phyloP scores from a whole-genome alignment of 306 rosid genomes.

The Trifolium fragiferum region DNA sequence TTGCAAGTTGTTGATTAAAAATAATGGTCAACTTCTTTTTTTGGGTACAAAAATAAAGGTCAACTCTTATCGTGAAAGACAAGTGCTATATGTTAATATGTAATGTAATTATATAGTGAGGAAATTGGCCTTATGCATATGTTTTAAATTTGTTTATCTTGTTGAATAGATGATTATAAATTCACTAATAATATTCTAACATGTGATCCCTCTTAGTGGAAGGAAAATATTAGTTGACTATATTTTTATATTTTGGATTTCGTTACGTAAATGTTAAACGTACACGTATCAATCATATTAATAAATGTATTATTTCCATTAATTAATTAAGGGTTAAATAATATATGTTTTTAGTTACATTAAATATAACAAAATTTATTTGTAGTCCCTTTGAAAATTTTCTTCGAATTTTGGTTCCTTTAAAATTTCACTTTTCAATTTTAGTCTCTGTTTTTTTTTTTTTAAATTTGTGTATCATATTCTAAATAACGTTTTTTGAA shows the following conservation, averaged over 20 bases:
- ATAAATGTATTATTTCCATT: too few species aligned
- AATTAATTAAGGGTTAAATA: too few species aligned
- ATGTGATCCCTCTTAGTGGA: neutral
- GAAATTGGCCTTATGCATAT: neutral
- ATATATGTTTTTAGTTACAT: too few species aligned
- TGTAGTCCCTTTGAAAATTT: too few species aligned
- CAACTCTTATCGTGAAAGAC: neutral
- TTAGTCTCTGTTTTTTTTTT: too few species aligned
- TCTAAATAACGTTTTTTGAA: too few species aligned
- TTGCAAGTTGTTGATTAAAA: conserved; percentile 19
- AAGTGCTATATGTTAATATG: neutral
- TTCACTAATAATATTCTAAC: neutral
- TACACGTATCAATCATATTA: neutral
- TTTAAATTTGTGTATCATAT: too few species aligned
- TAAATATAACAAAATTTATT: too few species aligned
- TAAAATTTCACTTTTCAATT: too few species aligned
- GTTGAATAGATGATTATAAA: neutral
- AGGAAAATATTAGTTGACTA: neutral
- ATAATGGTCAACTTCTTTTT: neutral
- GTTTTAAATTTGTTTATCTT: neutral
- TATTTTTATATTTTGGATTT: neutral
- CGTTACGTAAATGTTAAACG: neutral
- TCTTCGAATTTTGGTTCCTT: too few species aligned
- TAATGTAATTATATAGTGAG: neutral
- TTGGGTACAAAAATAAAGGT: too few species aligned